phyloP scores from a whole-genome alignment of 129 eudicot species.

The Apium graveolens region DNA sequence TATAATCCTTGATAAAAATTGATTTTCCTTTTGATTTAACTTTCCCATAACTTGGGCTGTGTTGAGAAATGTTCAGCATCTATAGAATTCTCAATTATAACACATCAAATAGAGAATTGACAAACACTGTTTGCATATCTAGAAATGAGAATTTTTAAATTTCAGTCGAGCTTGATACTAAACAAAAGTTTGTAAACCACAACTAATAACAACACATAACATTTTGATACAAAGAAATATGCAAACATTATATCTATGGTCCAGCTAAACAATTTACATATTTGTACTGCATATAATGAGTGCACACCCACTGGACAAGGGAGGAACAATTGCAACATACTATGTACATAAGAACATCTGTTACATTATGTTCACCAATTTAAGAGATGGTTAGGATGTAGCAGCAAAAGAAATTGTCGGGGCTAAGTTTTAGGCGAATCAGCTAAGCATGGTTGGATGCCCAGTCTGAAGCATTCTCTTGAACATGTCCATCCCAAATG shows the following conservation, averaged over 20 bases:
- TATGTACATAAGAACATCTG: constrained; percentile 9
- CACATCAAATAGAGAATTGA: too few relatives aligned
- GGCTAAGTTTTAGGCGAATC: constrained; percentile 22
- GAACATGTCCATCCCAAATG: constrained; percentile 99
- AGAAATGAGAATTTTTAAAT: background rate
- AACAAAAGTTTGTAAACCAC: background rate
- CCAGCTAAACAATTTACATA: constrained; percentile 3
- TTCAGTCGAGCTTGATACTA: background rate
- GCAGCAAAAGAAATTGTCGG: background rate
- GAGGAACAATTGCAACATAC: background rate
- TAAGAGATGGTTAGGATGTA: background rate
- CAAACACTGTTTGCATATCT: background rate
- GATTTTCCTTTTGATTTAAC: too few relatives aligned
- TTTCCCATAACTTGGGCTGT: too few relatives aligned
- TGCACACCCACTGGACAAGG: background rate
- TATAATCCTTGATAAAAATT: too few relatives aligned
- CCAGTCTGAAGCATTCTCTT: constrained; percentile 99
- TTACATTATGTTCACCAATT: background rate
- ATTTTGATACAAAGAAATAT: background rate
- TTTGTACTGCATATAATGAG: background rate
- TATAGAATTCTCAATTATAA: too few relatives aligned
- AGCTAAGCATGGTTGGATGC: constrained; percentile 98
- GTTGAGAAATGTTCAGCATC: too few relatives aligned
- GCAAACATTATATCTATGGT: background rate
- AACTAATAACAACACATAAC: background rate